Conservation (phyloP, 2,329 filamentous ascomycete species). For the Bipolaris sorokiniana region DNA sequence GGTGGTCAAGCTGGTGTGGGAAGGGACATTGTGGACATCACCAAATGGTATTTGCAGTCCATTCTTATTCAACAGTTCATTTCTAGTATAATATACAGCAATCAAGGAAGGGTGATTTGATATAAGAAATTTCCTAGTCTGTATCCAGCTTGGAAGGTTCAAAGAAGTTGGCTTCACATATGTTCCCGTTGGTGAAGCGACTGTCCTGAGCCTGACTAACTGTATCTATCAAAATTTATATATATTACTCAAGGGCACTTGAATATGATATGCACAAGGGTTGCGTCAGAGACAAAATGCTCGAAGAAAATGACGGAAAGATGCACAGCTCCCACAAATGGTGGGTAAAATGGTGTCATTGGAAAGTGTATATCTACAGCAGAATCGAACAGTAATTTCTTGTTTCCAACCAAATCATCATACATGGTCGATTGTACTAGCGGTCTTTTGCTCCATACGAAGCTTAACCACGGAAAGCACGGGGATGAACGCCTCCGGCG, state of each 20-base stretch:
- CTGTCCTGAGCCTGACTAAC: too few relatives aligned
- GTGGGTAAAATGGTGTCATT: constrained; percentile 24
- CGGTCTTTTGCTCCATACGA: neutral
- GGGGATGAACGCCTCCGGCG: constrained; percentile 35
- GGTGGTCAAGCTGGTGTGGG: neutral
- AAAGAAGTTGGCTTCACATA: too few relatives aligned
- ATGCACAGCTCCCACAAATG: neutral
- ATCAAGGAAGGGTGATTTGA: too few relatives aligned
- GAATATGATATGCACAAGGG: neutral
- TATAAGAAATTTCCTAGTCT: too few relatives aligned
- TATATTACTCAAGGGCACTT: too few relatives aligned
- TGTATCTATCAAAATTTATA: too few relatives aligned
- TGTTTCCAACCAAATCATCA: constrained; percentile 6
- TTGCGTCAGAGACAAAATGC: neutral
- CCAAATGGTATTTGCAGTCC: too few relatives aligned
- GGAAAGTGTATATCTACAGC: constrained; percentile 38
- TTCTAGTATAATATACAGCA: too few relatives aligned
- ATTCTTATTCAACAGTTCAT: too few relatives aligned
- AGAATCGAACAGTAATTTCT: constrained; percentile 30
- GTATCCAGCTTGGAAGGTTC: too few relatives aligned
- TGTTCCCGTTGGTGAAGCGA: too few relatives aligned
- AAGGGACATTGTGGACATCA: too few relatives aligned
- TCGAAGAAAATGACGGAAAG: neutral
- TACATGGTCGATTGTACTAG: neutral
- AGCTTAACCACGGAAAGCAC: constrained; percentile 35